A percentile compares a stretch with the other conserved stretches of the same genome.
These are phyloP conservation scores for Cephaloascus fragrans DNA, from an alignment of 805 yeast species.

Conservation along the genomic window DNA sequence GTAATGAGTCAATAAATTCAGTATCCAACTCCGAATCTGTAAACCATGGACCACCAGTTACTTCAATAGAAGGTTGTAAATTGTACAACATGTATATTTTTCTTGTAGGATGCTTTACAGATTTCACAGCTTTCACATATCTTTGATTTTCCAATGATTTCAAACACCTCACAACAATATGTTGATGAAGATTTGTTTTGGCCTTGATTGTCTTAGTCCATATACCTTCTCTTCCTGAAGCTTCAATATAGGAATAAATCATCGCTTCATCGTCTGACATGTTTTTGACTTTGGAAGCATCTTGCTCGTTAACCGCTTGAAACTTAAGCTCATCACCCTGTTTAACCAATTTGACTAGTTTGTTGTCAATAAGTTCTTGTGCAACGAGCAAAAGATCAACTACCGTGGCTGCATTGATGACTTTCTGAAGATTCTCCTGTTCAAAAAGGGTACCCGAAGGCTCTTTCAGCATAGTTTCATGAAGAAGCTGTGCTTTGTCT, in stretches of 20 bases:
- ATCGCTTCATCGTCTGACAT: slow-evolving; percentile 86
- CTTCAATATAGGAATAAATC: slow-evolving; percentile 86
- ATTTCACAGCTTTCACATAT: slow-evolving; percentile 80
- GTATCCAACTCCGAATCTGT: slow-evolving; percentile 92
- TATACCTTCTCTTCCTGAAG: slow-evolving; percentile 89
- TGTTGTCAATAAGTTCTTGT: slow-evolving; percentile 44
- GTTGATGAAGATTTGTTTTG: slow-evolving; percentile 82
- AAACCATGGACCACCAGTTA: slow-evolving; percentile 99
- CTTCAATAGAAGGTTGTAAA: slow-evolving; percentile 88
- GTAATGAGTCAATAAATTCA: slow-evolving; percentile 79
- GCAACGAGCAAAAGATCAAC: slow-evolving; percentile 36
- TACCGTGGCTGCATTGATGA: slow-evolving; percentile 32
- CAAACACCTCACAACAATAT: slow-evolving; percentile 76
- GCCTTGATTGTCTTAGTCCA: slow-evolving; percentile 92
- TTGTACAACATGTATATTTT: slow-evolving; percentile 93
- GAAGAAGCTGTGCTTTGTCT: slow-evolving; percentile 47
- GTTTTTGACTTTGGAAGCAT: slow-evolving; percentile 63
- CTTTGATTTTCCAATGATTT: slow-evolving; percentile 73
- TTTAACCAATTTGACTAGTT: slow-evolving; percentile 60
- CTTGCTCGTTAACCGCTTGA: slow-evolving; percentile 62
- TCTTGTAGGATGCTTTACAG: slow-evolving; percentile 87
- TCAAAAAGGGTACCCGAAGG: slow-evolving; percentile 42
- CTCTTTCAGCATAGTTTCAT: slow-evolving; percentile 50
- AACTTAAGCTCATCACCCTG: slow-evolving; percentile 61
- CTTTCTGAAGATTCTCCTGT: slow-evolving; percentile 57